Base-by-base conservation (phyloP, 2,329 filamentous ascomycete species). In the Trichoderma cornu-damae region DNA sequence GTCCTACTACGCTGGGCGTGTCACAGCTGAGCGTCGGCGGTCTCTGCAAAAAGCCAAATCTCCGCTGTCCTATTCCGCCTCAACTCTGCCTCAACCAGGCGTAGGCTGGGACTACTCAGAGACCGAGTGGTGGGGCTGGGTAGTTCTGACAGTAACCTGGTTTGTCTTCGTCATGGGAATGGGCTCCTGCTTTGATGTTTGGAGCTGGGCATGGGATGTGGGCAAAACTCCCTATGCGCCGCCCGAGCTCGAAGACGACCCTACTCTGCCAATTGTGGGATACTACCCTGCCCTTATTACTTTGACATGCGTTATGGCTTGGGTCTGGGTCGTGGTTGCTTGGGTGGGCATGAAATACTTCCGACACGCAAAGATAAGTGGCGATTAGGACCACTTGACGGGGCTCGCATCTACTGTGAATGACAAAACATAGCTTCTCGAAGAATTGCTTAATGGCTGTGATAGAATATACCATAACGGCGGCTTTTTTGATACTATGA, bases 301-400 rank as follows among this genome's bases (percentile, higher is more conserved):
- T 59, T 77, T 97, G 64, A 96, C 93, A 3, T 87, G 86, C 47
- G 89, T 99, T 26, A 96, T 99, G 89, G 91, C 92, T 16, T 99
- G 94, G 94, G 90, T 97, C 5, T 99, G 94, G 94, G 94, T 97
- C 16, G 85, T 96, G 11, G 86, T 95, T 58, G 94, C 95, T 9
- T 99, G 94, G 94, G 87, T 97, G 48, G 94, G 94, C 22, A 97
- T 99, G 93, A 99, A 99, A 72, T 97, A 97, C 72, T 99, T 99
- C 69, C 85, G 92, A 65, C 94, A 99, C 77, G 93, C 94, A 32
- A 96, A 96, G 76, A 95, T 97, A 59, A 83, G 77, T 57, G 80
- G 80, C 30, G 82, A 85, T 68, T 89, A 32, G 57, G 9, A 14
- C 20, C 16, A 26, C 42, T 0, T 26, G 7, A 8, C 6, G 3